Conservation (phyloP, 768 basidiomycete species). For the Lactarius pseudohatsudake region DNA sequence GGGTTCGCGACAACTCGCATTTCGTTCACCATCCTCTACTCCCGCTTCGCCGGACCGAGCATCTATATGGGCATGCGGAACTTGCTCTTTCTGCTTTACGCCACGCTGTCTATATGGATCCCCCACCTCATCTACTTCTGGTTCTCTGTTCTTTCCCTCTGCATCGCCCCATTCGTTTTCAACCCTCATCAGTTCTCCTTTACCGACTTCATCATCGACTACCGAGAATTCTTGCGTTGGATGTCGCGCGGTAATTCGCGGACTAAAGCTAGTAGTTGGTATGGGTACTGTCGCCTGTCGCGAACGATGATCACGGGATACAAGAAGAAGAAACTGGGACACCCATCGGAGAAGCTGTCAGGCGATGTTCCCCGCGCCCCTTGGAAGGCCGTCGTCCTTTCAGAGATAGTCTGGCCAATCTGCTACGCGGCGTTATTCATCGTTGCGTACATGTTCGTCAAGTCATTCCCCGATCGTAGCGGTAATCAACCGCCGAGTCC, state of each 20-base stretch:
- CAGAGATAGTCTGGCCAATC: constrained; percentile 82
- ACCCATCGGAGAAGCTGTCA: constrained; percentile 96
- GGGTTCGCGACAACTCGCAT: constrained; percentile 98
- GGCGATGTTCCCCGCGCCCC: constrained; percentile 90
- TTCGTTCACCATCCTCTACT: constrained; percentile 95
- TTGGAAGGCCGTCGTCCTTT: constrained; percentile 80
- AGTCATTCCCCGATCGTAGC: constrained; percentile 72
- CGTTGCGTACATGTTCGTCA: constrained; percentile 89
- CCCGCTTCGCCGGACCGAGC: constrained; percentile 98
- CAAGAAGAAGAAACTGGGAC: constrained; percentile 98
- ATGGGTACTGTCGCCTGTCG: constrained; percentile 97
- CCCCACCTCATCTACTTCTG: constrained; percentile 98
- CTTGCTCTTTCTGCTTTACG: constrained; percentile 84
- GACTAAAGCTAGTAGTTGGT: constrained; percentile 97
- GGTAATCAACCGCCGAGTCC: constrained; percentile 76
- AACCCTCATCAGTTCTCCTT: constrained; percentile 99
- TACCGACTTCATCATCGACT: constrained; percentile 97
- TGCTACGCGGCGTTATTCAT: constrained; percentile 74
- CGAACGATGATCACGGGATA: constrained; percentile 98
- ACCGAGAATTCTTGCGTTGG: constrained; percentile 97
- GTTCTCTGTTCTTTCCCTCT: constrained; percentile 93
- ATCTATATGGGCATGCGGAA: constrained; percentile 99
- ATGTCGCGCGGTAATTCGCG: constrained; percentile 99
- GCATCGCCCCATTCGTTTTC: constrained; percentile 97
- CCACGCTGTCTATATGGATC: constrained; percentile 89